phyloP scores from a whole-genome alignment of 2,329 filamentous ascomycete species.

The Thelonectria blattea region DNA sequence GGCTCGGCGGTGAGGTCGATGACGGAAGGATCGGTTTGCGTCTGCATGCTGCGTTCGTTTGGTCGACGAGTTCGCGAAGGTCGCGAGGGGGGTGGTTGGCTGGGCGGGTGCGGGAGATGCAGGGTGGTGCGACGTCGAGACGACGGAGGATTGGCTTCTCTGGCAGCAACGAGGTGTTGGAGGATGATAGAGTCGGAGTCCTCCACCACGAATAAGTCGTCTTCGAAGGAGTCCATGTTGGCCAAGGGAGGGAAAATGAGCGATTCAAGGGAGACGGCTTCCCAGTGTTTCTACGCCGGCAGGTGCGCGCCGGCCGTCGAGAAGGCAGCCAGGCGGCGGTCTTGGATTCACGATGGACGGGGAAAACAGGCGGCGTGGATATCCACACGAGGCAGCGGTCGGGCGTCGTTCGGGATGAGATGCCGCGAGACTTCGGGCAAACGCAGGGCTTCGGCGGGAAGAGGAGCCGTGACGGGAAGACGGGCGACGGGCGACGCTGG shows the following conservation, averaged over 20 bases:
- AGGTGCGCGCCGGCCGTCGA: slow-evolving; percentile 14
- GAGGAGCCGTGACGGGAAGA: background rate
- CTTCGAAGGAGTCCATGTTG: slow-evolving; percentile 28
- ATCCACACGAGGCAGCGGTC: slow-evolving; percentile 7
- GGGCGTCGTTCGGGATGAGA: background rate
- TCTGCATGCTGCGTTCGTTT: slow-evolving; percentile 9
- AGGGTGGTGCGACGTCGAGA: background rate
- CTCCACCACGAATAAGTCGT: slow-evolving; percentile 30
- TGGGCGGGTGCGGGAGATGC: background rate
- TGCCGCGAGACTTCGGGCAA: background rate
- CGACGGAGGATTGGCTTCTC: background rate
- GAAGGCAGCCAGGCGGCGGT: slow-evolving; percentile 11
- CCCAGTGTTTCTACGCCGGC: slow-evolving; percentile 1
- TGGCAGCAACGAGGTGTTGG: background rate
- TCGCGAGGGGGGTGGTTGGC: too few relatives aligned
- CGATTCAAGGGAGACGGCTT: background rate
- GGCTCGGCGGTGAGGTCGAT: slow-evolving; percentile 60
- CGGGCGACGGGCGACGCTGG: background rate
- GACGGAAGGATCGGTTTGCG: slow-evolving; percentile 36
- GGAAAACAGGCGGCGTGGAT: slow-evolving; percentile 18
- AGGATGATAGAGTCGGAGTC: slow-evolving; percentile 6
- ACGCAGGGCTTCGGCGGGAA: background rate
- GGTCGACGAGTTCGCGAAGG: slow-evolving; percentile 9
- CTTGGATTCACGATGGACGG: slow-evolving; percentile 10
- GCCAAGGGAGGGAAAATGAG: background rate